These are phyloP conservation scores for Ceriops zippeliana DNA, from an alignment of 345 rosid species.

Conservation along the genomic window DNA sequence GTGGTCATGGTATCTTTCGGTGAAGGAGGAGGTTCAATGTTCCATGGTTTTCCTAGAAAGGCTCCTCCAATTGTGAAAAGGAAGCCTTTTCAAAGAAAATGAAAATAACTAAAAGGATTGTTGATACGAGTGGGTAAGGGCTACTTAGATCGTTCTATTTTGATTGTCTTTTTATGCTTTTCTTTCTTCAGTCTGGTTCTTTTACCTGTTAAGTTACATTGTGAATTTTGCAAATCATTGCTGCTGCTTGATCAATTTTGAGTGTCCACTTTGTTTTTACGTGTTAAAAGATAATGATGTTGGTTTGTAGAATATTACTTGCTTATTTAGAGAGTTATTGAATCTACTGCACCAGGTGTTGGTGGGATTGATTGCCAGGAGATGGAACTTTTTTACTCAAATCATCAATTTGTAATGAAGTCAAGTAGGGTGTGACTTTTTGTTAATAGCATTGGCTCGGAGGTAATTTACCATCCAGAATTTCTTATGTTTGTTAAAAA, in stretches of 20 bases:
- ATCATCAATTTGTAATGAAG: too few relatives aligned
- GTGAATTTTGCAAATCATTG: background rate
- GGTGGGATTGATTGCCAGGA: background rate
- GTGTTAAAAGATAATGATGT: background rate
- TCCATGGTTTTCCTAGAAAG: constrained; percentile 18
- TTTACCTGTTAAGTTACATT: too few relatives aligned
- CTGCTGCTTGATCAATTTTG: background rate
- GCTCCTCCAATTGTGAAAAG: constrained; percentile 20
- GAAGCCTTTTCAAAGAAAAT: constrained; percentile 21
- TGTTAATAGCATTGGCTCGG: too few relatives aligned
- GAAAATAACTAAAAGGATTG: constrained; percentile 25
- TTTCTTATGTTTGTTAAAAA: too few relatives aligned
- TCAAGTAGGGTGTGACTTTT: too few relatives aligned
- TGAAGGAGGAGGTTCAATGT: constrained; percentile 15
- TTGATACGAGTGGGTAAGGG: constrained; percentile 22
- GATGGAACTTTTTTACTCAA: too few relatives aligned
- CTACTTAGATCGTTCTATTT: background rate
- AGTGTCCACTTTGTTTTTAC: background rate
- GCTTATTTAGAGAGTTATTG: background rate
- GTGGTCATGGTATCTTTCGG: constrained; percentile 20
- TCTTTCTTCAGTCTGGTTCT: too few relatives aligned
- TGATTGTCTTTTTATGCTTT: background rate
- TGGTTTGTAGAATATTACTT: background rate
- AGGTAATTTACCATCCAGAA: too few relatives aligned
- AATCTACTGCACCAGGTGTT: background rate